Evolutionary conservation across 2,329 filamentous ascomycete genomes (phyloP).

Genomic region (Septoria linicola): DNA sequence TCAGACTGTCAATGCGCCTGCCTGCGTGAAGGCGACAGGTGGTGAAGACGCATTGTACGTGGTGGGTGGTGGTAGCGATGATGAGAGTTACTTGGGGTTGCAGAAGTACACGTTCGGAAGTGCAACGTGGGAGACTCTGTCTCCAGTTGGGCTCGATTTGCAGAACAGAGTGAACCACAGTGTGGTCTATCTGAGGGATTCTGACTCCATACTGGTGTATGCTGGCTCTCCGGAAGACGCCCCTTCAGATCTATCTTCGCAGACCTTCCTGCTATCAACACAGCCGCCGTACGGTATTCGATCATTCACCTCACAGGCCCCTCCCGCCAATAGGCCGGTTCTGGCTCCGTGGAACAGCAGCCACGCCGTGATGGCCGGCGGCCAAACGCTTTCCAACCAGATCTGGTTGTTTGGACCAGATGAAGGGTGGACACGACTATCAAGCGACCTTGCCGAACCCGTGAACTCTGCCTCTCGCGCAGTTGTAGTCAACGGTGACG

Average conservation of each 20-base stretch:
- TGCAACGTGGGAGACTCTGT: conserved; percentile 59
- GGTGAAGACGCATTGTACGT: conserved; percentile 71
- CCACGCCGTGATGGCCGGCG: conserved; percentile 73
- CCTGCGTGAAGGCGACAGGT: conserved; percentile 69
- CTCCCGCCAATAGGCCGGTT: conserved; percentile 66
- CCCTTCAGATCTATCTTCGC: conserved; percentile 57
- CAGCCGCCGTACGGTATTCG: conserved; percentile 63
- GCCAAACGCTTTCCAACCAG: conserved; percentile 62
- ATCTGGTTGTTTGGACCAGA: conserved; percentile 70
- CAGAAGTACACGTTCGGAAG: conserved; percentile 64
- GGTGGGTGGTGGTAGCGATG: conserved; percentile 67
- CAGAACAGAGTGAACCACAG: conserved; percentile 73
- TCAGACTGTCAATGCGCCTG: conserved; percentile 68
- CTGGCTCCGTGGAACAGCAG: conserved; percentile 71
- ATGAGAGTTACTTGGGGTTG: conserved; percentile 68
- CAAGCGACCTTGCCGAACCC: conserved; percentile 59
- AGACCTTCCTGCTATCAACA: conserved; percentile 73
- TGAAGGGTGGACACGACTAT: conserved; percentile 66
- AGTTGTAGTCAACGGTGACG: conserved; percentile 66
- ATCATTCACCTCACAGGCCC: conserved; percentile 59
- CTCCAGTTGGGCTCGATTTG: conserved; percentile 52
- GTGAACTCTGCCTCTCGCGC: conserved; percentile 42
- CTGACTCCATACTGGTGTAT: conserved; percentile 74
- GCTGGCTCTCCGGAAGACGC: conserved; percentile 68
- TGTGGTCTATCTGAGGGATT: conserved; percentile 69